phyloP scores from a whole-genome alignment of 2,329 filamentous ascomycete genomes.

The Apiospora arundinis region DNA sequence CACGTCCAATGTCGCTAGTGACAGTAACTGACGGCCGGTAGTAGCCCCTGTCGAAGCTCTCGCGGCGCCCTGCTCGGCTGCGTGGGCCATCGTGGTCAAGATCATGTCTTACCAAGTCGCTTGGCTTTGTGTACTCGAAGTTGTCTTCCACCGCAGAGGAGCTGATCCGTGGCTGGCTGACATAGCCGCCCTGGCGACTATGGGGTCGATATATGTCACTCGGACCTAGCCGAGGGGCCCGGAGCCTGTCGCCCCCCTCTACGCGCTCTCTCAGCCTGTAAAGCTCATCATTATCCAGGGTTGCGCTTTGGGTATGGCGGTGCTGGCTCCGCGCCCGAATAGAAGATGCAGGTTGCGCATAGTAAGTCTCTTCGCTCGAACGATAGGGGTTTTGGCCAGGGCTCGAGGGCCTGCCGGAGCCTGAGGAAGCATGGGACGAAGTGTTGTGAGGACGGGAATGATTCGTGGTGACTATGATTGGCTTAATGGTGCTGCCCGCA shows the following conservation, averaged over 20 bases:
- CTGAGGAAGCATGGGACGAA: constrained; percentile 47
- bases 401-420: constrained; percentile 46
- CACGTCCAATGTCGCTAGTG: constrained; percentile 54
- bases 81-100: constrained; percentile 57
- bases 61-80: constrained; percentile 51
- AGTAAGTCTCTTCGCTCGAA: constrained; percentile 59
- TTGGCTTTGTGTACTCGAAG: constrained; percentile 69
- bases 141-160: constrained; percentile 64
- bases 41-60: constrained; percentile 62
- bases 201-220: constrained; percentile 55
- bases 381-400: constrained; percentile 57
- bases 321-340: constrained; percentile 57
- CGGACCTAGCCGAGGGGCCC: constrained; percentile 40
- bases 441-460: constrained; percentile 49
- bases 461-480: constrained; percentile 64
- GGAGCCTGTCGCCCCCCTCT: constrained; percentile 48
- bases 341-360: constrained; percentile 64
- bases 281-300: constrained; percentile 59
- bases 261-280: constrained; percentile 55
- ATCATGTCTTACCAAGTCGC: constrained; percentile 67
- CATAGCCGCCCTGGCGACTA: constrained; percentile 54
- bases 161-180: constrained; percentile 48
- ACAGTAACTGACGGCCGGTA: constrained; percentile 61
- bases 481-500: constrained; percentile 50
- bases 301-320: constrained; percentile 52